A percentile compares a stretch with the other conserved stretches of the same genome.
Conservation (phyloP, 2,329 filamentous ascomycete genomes). For the Fusarium decemcellulare region DNA sequence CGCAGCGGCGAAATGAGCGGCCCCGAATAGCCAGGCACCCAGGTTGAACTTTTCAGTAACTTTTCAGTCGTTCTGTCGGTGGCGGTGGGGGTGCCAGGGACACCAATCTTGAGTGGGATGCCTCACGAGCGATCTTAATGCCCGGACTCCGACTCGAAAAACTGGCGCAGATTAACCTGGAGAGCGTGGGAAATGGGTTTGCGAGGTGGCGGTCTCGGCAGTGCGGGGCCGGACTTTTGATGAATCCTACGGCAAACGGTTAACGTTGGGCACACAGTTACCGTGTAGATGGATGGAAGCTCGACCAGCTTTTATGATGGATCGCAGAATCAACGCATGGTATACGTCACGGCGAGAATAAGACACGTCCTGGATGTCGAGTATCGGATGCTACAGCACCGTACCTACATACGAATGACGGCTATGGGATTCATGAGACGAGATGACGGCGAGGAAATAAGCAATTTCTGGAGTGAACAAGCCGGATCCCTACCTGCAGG, state of each 20-base stretch:
- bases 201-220: constrained; percentile 33
- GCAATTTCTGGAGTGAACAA: constrained; percentile 35
- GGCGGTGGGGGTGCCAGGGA: constrained; percentile 17
- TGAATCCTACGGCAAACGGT: constrained; percentile 14
- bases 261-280: constrained; percentile 9
- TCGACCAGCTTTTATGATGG: constrained; percentile 5
- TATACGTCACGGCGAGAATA: neutral
- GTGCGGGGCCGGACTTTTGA: constrained; percentile 19
- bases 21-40: constrained; percentile 7
- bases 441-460: constrained; percentile 39
- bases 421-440: constrained; percentile 31
- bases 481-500: constrained; percentile 36
- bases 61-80: constrained; percentile 16
- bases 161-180: constrained; percentile 15
- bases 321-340: constrained; percentile 1
- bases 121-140: constrained; percentile 24
- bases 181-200: constrained; percentile 12
- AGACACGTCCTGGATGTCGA: neutral
- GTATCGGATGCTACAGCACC: neutral
- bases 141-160: constrained; percentile 8
- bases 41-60: neutral
- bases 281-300: neutral
- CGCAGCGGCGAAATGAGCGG: constrained; percentile 24
- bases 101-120: constrained; percentile 29
- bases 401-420: neutral